Percentiles rank a stretch among this genome's conserved stretches.
These are phyloP conservation scores for Cryptosporidium parvum DNA, from an alignment of 169 alveolate species.

Conservation along the genomic window DNA sequence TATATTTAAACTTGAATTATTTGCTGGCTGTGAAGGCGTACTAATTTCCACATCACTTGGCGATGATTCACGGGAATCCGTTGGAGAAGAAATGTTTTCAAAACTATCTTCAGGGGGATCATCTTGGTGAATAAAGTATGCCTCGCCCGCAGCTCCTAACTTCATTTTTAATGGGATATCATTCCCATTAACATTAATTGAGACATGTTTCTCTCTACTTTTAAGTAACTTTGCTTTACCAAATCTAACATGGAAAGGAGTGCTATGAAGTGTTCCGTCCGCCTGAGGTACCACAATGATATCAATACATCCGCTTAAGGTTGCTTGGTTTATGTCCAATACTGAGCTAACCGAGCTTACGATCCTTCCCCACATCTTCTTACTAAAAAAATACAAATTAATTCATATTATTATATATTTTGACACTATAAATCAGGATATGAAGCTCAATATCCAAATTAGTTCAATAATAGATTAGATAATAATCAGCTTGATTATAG, in stretches of 20 bases:
- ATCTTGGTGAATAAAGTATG: slow-evolving; percentile 90
- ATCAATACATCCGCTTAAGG: slow-evolving; percentile 94
- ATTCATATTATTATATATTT: slow-evolving; percentile 32
- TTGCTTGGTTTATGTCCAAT: slow-evolving; percentile 92
- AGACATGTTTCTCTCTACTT: slow-evolving; percentile 93
- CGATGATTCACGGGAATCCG: slow-evolving; percentile 19
- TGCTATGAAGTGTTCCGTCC: slow-evolving; percentile 85
- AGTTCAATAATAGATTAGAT: not conserved
- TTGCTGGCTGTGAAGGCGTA: not conserved
- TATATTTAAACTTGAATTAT: not conserved
- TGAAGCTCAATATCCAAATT: not conserved
- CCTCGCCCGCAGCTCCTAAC: slow-evolving; percentile 97
- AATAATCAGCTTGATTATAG: not conserved
- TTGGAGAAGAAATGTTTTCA: slow-evolving; percentile 34
- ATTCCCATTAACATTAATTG: slow-evolving; percentile 91
- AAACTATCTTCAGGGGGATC: slow-evolving; percentile 75
- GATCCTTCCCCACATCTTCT: slow-evolving; percentile 91
- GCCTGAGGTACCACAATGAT: slow-evolving; percentile 90
- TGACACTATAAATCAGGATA: not conserved
- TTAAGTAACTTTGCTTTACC: slow-evolving; percentile 95
- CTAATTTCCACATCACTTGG: slow-evolving; percentile 35
- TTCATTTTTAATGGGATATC: slow-evolving; percentile 91
- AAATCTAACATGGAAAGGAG: slow-evolving; percentile 97
- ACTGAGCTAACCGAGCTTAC: slow-evolving; percentile 91
- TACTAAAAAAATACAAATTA: not conserved